Conservation (phyloP, 2,329 filamentous ascomycete species). For the Aspergillus cejpii region DNA sequence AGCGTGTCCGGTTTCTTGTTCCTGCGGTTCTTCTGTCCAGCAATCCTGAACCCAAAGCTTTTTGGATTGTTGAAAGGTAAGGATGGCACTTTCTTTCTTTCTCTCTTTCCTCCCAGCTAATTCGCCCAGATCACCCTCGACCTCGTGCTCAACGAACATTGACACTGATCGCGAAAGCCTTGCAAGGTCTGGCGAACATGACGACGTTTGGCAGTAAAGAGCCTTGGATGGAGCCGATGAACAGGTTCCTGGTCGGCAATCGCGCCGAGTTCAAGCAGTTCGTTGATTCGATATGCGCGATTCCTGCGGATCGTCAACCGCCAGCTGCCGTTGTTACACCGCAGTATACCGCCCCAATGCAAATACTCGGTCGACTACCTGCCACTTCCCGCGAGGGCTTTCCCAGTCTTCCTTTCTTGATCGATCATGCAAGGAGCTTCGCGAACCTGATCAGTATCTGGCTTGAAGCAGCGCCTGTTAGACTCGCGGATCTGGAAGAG, state of each 20-base stretch:
- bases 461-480: constrained; percentile 38
- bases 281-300: constrained; percentile 77
- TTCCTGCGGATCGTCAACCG: constrained; percentile 66
- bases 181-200: constrained; percentile 86
- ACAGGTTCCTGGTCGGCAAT: constrained; percentile 70
- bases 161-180: constrained; percentile 83
- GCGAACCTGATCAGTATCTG: constrained; percentile 66
- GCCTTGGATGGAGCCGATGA: constrained; percentile 99
- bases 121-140: constrained; percentile 64
- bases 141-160: constrained; percentile 77
- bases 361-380: constrained; percentile 76
- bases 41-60: constrained; percentile 90
- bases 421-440: constrained; percentile 80
- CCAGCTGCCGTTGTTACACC: constrained; percentile 62
- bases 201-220: constrained; percentile 90
- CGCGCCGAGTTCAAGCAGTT: constrained; percentile 77
- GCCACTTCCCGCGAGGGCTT: constrained; percentile 82
- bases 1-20: constrained; percentile 94
- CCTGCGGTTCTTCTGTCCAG: constrained; percentile 88
- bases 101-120: constrained; percentile 18
- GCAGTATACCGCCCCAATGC: constrained; percentile 85
- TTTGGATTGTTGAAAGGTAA: constrained; percentile 73
- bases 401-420: constrained; percentile 83
- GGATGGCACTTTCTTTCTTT: not conserved
- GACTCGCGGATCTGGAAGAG: constrained; percentile 36